Percentiles rank a stretch among this genome's conserved stretches.
Evolutionary conservation across 768 basidiomycete species (phyloP).

Genomic region (Neoboletus subvelutipes): DNA sequence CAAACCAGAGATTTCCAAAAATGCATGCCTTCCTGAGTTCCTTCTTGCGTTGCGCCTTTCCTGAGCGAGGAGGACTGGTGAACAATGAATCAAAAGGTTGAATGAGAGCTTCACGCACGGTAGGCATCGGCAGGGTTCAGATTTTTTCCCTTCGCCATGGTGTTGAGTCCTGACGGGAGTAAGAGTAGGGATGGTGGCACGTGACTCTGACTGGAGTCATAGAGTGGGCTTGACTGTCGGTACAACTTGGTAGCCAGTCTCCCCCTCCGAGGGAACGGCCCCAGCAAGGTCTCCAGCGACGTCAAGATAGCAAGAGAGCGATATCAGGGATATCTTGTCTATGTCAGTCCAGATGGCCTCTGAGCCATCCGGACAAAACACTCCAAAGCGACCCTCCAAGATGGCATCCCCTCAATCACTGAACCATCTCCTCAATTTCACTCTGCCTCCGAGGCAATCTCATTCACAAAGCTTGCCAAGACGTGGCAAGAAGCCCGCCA

Average conservation of each 20-base stretch:
- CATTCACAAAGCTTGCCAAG: conserved; percentile 62
- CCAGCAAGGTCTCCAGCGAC: conserved; percentile 21
- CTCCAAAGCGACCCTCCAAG: conserved; percentile 63
- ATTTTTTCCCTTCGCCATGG: conserved; percentile 83
- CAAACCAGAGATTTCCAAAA: conserved; percentile 13
- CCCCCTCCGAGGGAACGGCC: conserved; percentile 52
- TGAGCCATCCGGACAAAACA: conserved; percentile 30
- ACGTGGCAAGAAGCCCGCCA: conserved; percentile 70
- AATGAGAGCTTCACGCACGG: conserved; percentile 51
- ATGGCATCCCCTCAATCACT: conserved; percentile 63
- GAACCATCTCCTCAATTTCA: conserved; percentile 93
- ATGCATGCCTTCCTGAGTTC: conserved; percentile 82
- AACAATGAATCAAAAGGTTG: neutral
- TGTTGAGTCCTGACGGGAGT: neutral
- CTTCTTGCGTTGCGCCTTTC: conserved; percentile 90
- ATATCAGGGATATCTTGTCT: conserved; percentile 15
- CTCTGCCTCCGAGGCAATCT: conserved; percentile 82
- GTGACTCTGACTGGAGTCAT: conserved; percentile 30
- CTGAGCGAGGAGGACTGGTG: conserved; percentile 39
- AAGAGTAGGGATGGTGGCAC: conserved; percentile 14
- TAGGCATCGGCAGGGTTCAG: conserved; percentile 93
- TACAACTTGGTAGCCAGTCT: conserved; percentile 30
- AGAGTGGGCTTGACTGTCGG: neutral
- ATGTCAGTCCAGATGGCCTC: conserved; percentile 32
- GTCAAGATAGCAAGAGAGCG: conserved; percentile 8